phyloP scores from a whole-genome alignment of 495 filamentous ascomycete species.

The Aspergillus haitiensis region DNA sequence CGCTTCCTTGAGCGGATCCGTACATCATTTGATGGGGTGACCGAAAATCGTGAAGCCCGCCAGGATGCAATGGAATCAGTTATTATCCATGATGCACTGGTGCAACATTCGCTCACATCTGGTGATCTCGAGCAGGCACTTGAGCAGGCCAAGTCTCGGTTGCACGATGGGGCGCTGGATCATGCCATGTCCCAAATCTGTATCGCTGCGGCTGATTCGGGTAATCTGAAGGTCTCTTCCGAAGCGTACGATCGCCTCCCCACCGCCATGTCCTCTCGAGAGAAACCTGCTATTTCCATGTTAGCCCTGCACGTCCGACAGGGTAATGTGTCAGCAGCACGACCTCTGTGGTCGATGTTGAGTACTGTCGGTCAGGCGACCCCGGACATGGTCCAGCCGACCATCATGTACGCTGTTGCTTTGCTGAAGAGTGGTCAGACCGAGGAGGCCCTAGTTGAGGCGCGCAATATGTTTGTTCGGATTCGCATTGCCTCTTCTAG shows the following conservation, averaged over 20 bases:
- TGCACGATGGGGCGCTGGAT: constrained; percentile 49
- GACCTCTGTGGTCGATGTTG: constrained; percentile 73
- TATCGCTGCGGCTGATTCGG: constrained; percentile 75
- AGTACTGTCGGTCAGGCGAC: constrained; percentile 58
- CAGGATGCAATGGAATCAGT: constrained; percentile 63
- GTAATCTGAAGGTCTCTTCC: constrained; percentile 66
- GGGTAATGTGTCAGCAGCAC: constrained; percentile 72
- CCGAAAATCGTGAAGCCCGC: constrained; percentile 50
- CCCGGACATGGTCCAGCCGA: constrained; percentile 75
- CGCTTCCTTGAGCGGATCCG: constrained; percentile 81
- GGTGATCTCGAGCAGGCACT: constrained; percentile 68
- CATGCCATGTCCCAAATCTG: constrained; percentile 60
- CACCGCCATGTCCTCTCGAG: constrained; percentile 48
- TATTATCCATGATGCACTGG: constrained; percentile 69
- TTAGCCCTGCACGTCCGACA: constrained; percentile 80
- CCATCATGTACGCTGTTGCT: constrained; percentile 81
- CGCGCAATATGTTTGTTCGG: constrained; percentile 78
- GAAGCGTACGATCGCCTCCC: constrained; percentile 63
- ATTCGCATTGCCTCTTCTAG: constrained; percentile 59
- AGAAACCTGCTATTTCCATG: constrained; percentile 74
- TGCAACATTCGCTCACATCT: constrained; percentile 65
- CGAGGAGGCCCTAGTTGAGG: constrained; percentile 70
- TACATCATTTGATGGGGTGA: constrained; percentile 56
- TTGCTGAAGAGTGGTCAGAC: constrained; percentile 78
- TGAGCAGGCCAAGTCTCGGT: constrained; percentile 55